Percentiles rank a stretch among this genome's conserved stretches.
Evolutionary conservation across 371 early-diverging fungal species (phyloP).

Genomic region (Mortierella sp.): DNA sequence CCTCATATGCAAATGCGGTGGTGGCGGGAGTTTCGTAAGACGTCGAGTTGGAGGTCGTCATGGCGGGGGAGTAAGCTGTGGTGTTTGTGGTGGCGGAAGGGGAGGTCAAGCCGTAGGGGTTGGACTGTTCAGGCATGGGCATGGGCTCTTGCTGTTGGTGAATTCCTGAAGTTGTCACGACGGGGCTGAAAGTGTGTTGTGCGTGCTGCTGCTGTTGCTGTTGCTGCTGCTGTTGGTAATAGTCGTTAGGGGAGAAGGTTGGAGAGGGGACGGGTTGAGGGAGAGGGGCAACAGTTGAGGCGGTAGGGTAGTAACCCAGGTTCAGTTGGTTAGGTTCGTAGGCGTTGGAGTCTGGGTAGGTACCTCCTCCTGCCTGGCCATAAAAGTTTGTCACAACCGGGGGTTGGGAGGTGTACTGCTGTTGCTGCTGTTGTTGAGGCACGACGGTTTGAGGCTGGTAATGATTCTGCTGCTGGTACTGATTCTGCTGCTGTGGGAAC

Average conservation of each 20-base stretch:
- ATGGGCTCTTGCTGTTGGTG: slow-evolving; percentile 14
- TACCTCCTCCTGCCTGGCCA: slow-evolving; percentile 8
- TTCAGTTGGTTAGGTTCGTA: slow-evolving; percentile 29
- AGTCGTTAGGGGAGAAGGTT: slow-evolving; percentile 7
- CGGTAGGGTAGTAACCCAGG: slow-evolving; percentile 27
- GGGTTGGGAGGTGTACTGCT: slow-evolving; percentile 3
- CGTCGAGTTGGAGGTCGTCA: background rate
- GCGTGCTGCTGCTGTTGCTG: slow-evolving; percentile 22
- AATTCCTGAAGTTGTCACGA: slow-evolving; percentile 19
- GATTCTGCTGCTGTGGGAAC: slow-evolving; percentile 13
- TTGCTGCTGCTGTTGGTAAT: slow-evolving; percentile 17
- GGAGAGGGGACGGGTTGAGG: slow-evolving; percentile 31
- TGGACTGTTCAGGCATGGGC: slow-evolving; percentile 33
- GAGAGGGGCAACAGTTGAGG: background rate
- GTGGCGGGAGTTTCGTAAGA: background rate
- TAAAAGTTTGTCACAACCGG: slow-evolving; percentile 12
- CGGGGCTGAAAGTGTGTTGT: background rate
- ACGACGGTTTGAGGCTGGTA: slow-evolving; percentile 5
- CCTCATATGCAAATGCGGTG: background rate
- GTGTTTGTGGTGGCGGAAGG: slow-evolving; percentile 13
- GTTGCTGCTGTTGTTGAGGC: slow-evolving; percentile 23
- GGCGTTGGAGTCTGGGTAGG: slow-evolving; percentile 9
- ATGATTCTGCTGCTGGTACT: slow-evolving; percentile 16
- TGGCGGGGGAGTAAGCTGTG: slow-evolving; percentile 16
- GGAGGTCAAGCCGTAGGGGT: slow-evolving; percentile 2